Percentiles rank a stretch among this genome's conserved stretches.
Conservation (phyloP, 2,329 filamentous ascomycete species). For the Fusarium chaquense region DNA sequence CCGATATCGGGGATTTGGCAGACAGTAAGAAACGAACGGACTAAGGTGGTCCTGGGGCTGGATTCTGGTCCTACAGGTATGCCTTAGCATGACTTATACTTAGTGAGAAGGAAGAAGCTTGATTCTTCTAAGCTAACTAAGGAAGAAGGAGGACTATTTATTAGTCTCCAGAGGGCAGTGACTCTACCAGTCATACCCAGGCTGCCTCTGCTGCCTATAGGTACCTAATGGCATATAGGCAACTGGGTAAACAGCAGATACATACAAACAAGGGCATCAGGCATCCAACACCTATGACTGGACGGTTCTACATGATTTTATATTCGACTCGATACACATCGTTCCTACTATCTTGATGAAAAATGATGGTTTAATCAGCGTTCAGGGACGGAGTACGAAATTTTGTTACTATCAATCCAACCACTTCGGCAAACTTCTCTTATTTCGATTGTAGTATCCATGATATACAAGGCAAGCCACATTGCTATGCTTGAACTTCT, state of each 20-base stretch:
- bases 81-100: not conserved
- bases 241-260: too few species aligned
- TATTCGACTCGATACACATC: constrained; percentile 5
- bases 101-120: too few species aligned
- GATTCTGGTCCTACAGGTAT: constrained; percentile 1
- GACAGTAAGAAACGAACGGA: constrained; percentile 53
- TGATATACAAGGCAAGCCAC: not conserved
- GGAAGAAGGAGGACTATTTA: too few species aligned
- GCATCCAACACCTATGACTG: constrained; percentile 3
- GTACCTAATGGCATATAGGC: too few species aligned
- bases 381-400: constrained; percentile 1
- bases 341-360: constrained; percentile 2
- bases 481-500: not conserved
- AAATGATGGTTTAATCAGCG: constrained; percentile 5
- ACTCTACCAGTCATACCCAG: too few species aligned
- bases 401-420: constrained; percentile 2
- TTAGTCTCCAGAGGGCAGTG: too few species aligned
- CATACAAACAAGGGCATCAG: too few species aligned
- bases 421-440: not conserved
- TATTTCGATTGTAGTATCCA: not conserved
- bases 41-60: constrained; percentile 29
- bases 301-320: constrained; percentile 27
- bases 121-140: too few species aligned
- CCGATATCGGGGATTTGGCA: constrained; percentile 46
- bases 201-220: too few species aligned